Evolutionary conservation across 2,329 filamentous ascomycete genomes (phyloP).

Genomic region (Pseudophaeomoniella oleicola): DNA sequence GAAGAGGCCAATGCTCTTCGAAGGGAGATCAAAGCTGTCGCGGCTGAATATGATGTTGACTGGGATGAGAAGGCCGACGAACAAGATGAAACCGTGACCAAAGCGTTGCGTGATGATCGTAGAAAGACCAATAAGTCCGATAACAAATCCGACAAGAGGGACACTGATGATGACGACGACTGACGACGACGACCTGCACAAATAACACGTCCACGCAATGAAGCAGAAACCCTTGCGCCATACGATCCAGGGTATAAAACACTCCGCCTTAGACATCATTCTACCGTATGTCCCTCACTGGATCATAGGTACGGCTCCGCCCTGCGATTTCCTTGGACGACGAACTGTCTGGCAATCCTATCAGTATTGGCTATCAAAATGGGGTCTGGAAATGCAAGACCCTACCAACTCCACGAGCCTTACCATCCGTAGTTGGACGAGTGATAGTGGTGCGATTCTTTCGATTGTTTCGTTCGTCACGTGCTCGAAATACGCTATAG

Average conservation of each 20-base stretch:
- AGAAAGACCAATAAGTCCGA: slow-evolving; percentile 21
- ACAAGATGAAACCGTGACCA: slow-evolving; percentile 43
- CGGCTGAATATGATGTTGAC: slow-evolving; percentile 77
- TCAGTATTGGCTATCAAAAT: neutral
- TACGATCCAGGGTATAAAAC: too few relatives aligned
- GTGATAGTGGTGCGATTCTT: slow-evolving; percentile 18
- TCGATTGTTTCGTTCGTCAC: slow-evolving; percentile 30
- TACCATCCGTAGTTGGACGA: slow-evolving; percentile 12
- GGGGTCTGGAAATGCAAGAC: slow-evolving; percentile 5
- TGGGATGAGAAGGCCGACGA: slow-evolving; percentile 71
- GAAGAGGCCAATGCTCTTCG: slow-evolving; percentile 66
- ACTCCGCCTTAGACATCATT: too few relatives aligned
- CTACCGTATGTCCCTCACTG: neutral
- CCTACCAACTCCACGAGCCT: slow-evolving; percentile 11
- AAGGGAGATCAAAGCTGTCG: slow-evolving; percentile 64
- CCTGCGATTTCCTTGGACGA: neutral
- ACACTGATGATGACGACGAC: slow-evolving; percentile 17
- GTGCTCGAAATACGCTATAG: slow-evolving; percentile 32
- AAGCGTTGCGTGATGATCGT: slow-evolving; percentile 37
- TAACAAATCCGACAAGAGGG: slow-evolving; percentile 18
- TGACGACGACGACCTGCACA: neutral
- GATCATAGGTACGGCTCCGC: neutral
- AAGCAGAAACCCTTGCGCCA: neutral
- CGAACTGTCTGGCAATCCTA: neutral
- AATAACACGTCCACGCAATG: too few relatives aligned